phyloP scores from a whole-genome alignment of 2,329 filamentous ascomycete species.

The Albifimbria verrucaria region DNA sequence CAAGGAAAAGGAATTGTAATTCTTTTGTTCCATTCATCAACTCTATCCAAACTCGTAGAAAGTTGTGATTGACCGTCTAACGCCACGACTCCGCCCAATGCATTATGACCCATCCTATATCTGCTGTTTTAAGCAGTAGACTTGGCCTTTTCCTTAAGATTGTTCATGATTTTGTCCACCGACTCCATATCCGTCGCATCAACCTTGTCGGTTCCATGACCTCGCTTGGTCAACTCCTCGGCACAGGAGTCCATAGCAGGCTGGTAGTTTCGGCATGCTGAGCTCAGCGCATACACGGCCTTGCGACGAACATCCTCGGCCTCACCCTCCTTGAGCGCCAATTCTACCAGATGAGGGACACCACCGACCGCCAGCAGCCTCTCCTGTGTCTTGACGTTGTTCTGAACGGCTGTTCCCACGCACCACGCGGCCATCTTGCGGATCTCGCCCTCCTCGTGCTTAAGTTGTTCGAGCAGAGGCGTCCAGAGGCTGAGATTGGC shows the following conservation, averaged over 20 bases:
- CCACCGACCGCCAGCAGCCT: constrained; percentile 61
- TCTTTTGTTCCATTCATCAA: background rate
- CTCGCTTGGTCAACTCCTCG: constrained; percentile 54
- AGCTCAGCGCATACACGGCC: constrained; percentile 85
- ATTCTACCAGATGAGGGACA: constrained; percentile 63
- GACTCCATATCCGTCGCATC: constrained; percentile 86
- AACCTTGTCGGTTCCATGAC: constrained; percentile 56
- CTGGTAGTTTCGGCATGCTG: constrained; percentile 84
- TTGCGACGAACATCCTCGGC: constrained; percentile 71
- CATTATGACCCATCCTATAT: constrained; percentile 7
- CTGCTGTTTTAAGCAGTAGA: constrained; percentile 15
- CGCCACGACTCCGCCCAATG: constrained; percentile 35
- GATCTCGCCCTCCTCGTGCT: constrained; percentile 66
- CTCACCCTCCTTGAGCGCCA: constrained; percentile 60
- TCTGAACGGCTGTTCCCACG: constrained; percentile 91
- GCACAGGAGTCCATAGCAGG: constrained; percentile 70
- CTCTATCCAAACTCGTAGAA: background rate
- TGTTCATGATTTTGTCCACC: constrained; percentile 71
- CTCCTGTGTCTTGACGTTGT: constrained; percentile 85
- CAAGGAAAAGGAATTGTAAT: background rate
- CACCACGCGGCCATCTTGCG: constrained; percentile 91
- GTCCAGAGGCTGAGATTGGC: constrained; percentile 76
- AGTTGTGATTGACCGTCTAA: no score
- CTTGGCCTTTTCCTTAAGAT: constrained; percentile 54
- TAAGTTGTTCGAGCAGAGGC: constrained; percentile 69